Conservation (phyloP, 73 alveolate species). For the Paramecium biaurelia region DNA sequence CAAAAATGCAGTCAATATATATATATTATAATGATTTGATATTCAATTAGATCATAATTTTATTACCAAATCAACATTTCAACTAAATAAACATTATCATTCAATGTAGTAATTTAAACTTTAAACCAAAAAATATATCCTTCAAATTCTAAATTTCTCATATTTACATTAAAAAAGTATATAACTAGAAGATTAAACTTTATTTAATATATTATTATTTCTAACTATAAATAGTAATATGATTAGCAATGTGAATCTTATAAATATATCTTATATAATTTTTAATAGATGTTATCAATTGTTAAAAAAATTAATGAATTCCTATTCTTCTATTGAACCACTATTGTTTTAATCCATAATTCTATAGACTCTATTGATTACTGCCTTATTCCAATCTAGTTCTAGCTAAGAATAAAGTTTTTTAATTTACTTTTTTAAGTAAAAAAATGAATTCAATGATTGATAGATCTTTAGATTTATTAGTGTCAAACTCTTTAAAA, state of each 20-base stretch:
- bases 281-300: neutral
- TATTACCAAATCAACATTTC: neutral
- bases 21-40: neutral
- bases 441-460: neutral
- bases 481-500: neutral
- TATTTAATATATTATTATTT: neutral
- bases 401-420: neutral
- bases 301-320: neutral
- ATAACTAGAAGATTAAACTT: neutral
- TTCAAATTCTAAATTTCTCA: neutral
- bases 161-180: too few relatives aligned
- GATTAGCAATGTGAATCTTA: neutral
- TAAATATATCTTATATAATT: neutral
- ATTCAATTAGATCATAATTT: neutral
- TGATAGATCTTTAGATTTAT: slow-evolving; percentile 33
- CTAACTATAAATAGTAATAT: too few relatives aligned
- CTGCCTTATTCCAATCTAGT: neutral
- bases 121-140: neutral
- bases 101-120: neutral
- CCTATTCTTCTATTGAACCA: neutral
- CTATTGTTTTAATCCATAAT: slow-evolving; percentile 13
- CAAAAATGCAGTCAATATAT: neutral
- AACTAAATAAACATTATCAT: neutral
- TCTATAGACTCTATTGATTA: neutral
- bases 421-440: neutral